Base-by-base conservation (phyloP, 192 early-diverging fungal genomes). In the Backusella liffmaniae region DNA sequence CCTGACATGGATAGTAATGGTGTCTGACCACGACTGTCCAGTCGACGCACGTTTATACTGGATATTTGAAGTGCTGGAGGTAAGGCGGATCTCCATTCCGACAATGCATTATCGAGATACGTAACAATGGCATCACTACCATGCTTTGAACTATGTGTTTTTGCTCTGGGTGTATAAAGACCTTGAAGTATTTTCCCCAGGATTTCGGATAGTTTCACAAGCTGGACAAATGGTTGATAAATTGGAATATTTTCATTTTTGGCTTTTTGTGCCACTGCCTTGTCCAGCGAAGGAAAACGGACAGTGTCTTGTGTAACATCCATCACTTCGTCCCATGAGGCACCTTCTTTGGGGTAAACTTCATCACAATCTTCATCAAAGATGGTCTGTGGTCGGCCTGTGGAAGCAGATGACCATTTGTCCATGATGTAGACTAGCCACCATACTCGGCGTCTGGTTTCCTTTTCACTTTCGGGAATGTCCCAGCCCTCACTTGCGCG, bases 351-450 rank as follows among this genome's bases (percentile, higher is more conserved):
- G 3, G 80, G 80, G 44, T 81, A 81, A 12, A 30, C 66, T 72
- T 77, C 76, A 41, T 81, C 80, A 67, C 80, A 81, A 30, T 81
- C 80, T 42, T 81, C 80, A 37, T 89, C 84, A 59, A 82, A 79
- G 72, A 87, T 85, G 0, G 82, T 78, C 10, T 85, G 70, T 18
- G 86, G 82, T 73, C 92, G 86, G 15, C 93, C 93, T 23, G 91
- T 86, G 18, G 83, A 83, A 13, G 91, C 89, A 36, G 90, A 88
- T 32, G 86, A 80, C 84, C 90, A 90, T 66, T 91, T 84, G 73
- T 95, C 93, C 79, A 91, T 84, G 9, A 93, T 79, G 67, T 90
- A 93, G 73, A 88, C 90, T n/a, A 88, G 80, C 93, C 93, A 95
- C 92, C 92, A 95, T 2, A 92, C 87, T n/a, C 92, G 88, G 62